Evolutionary conservation across 2,329 filamentous ascomycete species (phyloP), one percentile per base, ranked within the genome.

Genomic region (Aspergillus sp.): DNA sequence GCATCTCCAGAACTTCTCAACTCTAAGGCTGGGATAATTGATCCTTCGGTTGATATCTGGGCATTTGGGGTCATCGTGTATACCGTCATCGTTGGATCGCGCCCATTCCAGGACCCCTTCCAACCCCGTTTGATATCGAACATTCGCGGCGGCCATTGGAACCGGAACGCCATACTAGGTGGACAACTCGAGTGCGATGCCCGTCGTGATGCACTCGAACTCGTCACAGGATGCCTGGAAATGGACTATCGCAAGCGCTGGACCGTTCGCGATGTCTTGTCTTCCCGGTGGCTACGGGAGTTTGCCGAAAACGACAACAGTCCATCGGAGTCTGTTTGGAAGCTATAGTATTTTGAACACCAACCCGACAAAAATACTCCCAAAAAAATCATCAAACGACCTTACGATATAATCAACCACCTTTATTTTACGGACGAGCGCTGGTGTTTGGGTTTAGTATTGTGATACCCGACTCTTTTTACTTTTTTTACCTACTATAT

Each of bases 11-110:
- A 83, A 64, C 70, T 83, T 17, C 73, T 83, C 15, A 70, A 74
- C 19, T 77, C 79, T 4, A 71, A 70, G 4, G 70, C 68, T 43
- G 77, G 77, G 23, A 62, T 81, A 11, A 74, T 84, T 25, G 76
- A 79, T 47, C 76, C 87, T 1, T 83, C 84, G 2, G 86, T 87
- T 23, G 88, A 90, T 69, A 81, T 90, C 2, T 90, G 88, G 88
- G 87, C 88, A 2, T 88, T 85, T 67, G 88, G 88, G 4, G 85
- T 89, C 8, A 83, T 88, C 11, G 77, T 88, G 3, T 90, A 85
- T 68, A 82, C 85, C 1, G 76, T 89, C 25, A 75, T 89, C 25
- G 86, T 86, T 0, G 87, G 87, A 17, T 81, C 82, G 5, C 79
- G 89, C 6, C 88, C 88, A 0, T 90, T 90, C 75, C 82, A 85